Evolutionary conservation across 345 rosid species (phyloP).

Genomic region (Linum trigynum): DNA sequence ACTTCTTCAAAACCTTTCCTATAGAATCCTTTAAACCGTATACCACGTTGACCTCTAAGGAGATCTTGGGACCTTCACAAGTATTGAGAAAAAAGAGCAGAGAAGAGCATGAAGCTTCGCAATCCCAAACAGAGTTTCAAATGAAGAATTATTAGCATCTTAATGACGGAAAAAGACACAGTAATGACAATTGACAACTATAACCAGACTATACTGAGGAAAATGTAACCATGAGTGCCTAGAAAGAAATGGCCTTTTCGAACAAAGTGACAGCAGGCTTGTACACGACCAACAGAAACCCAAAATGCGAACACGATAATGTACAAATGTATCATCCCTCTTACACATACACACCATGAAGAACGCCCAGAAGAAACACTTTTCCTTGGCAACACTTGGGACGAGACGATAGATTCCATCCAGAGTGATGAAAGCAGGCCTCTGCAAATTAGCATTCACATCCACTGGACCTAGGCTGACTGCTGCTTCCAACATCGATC

Average conservation of each 20-base stretch:
- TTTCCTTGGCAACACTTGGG: background rate
- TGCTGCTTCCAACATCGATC: slow-evolving; percentile 56
- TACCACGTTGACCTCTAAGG: too few species aligned
- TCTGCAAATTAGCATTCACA: slow-evolving; percentile 36
- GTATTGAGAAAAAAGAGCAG: too few species aligned
- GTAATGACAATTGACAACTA: background rate
- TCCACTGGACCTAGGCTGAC: slow-evolving; percentile 46
- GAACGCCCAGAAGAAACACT: background rate
- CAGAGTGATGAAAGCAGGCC: slow-evolving; percentile 7
- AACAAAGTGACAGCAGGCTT: background rate
- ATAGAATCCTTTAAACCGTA: too few species aligned
- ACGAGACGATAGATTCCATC: background rate
- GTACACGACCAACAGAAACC: background rate
- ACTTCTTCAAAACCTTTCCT: too few species aligned
- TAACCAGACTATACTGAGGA: too few species aligned
- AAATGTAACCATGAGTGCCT: background rate
- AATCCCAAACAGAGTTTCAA: background rate
- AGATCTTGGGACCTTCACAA: too few species aligned
- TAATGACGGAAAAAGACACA: background rate
- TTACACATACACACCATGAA: background rate
- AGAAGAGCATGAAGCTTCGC: background rate
- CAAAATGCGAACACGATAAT: background rate
- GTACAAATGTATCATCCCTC: background rate
- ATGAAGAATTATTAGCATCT: background rate
- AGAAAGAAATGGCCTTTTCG: background rate